A percentile compares a stretch with the other conserved stretches of the same genome.
Evolutionary conservation across 2,329 filamentous ascomycete genomes (phyloP).

Genomic region (Epichloe aotearoae): DNA sequence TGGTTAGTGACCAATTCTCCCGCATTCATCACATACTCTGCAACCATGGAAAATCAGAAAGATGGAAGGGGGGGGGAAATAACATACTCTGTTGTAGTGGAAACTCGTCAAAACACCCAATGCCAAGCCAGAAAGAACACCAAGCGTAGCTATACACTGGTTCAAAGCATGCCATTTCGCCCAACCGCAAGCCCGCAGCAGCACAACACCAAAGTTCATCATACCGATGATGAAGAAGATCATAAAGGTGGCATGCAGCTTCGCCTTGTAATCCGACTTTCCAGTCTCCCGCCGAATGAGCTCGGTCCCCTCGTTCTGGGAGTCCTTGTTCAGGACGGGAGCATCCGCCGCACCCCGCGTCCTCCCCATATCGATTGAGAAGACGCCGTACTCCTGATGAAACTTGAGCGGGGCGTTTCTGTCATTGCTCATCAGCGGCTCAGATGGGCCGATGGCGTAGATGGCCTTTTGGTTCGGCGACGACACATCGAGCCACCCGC

Average conservation of each 20-base stretch:
- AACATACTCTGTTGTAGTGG: conserved; percentile 43
- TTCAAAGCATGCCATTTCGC: conserved; percentile 41
- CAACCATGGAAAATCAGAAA: background rate
- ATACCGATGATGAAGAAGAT: conserved; percentile 39
- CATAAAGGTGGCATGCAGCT: conserved; percentile 39
- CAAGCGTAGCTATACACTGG: conserved; percentile 34
- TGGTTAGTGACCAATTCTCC: background rate
- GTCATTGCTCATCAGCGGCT: conserved; percentile 28
- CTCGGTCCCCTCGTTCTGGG: conserved; percentile 22
- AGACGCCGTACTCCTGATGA: conserved; percentile 40
- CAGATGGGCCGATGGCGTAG: conserved; percentile 41
- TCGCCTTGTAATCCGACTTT: conserved; percentile 24
- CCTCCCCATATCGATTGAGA: conserved; percentile 40
- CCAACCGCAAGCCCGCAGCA: conserved; percentile 37
- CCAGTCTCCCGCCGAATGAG: conserved; percentile 19
- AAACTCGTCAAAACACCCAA: conserved; percentile 40
- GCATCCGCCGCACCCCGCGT: conserved; percentile 33
- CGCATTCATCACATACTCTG: background rate
- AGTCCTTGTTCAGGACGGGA: conserved; percentile 23
- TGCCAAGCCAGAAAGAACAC: conserved; percentile 35
- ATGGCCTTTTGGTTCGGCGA: conserved; percentile 35
- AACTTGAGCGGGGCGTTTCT: conserved; percentile 32
- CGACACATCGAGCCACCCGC: conserved; percentile 36
- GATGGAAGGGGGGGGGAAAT: too few relatives aligned
- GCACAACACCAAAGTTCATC: conserved; percentile 41